Conservation (phyloP, 2,329 filamentous ascomycete species). For the Paecilomyces sp. region DNA sequence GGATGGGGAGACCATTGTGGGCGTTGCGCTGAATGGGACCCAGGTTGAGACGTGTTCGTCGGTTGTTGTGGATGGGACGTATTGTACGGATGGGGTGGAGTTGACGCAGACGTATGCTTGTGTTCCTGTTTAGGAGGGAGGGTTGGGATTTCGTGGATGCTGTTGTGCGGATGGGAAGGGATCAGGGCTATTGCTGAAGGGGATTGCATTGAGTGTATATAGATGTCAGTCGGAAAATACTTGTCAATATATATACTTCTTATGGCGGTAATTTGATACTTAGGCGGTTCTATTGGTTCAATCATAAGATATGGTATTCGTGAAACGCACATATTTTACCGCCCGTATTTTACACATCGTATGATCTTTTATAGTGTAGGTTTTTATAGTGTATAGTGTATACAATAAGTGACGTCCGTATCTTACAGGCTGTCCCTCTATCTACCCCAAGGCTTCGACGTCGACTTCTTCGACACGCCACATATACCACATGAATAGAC, state of each 20-base stretch:
- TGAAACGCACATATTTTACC: background rate
- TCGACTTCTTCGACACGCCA: conserved; percentile 81
- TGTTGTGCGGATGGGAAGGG: background rate
- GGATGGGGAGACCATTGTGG: background rate
- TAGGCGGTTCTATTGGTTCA: background rate
- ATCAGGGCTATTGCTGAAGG: background rate
- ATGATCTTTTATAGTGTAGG: no score
- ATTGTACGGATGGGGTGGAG: background rate
- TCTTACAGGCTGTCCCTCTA: conserved; percentile 1
- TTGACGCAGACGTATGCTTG: background rate
- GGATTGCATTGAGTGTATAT: background rate
- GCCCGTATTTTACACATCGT: background rate
- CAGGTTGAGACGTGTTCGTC: background rate
- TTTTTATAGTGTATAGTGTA: no score
- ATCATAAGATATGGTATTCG: background rate
- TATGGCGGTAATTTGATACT: background rate
- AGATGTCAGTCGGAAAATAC: background rate
- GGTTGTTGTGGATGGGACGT: background rate
- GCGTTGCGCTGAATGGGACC: background rate
- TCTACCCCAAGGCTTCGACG: conserved; percentile 43
- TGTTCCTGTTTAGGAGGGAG: background rate
- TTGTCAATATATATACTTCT: background rate
- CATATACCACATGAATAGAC: conserved; percentile 98
- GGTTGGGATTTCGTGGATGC: background rate
- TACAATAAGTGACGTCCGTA: conserved; percentile 1